Base-by-base conservation (phyloP, 805 yeast species). In the Saccharomyces jurei region DNA sequence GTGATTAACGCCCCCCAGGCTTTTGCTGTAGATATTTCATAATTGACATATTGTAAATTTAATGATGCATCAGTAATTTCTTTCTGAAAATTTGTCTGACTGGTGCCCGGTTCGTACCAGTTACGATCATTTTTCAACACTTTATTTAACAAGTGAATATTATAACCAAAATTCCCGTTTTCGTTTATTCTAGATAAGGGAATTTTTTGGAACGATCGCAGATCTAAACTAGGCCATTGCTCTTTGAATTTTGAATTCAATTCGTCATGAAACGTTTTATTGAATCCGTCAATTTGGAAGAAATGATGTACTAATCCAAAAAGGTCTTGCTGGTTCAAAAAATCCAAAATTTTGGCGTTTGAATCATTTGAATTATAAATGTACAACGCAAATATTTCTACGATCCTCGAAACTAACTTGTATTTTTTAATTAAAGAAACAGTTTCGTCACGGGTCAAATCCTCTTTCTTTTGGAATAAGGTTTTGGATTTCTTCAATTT, bases 1-100 rank as follows among this genome's bases (percentile, higher is more conserved):
- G 92, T 83, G 25, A 89, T 58, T 32, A 90, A 72, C 1, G 94
- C 89, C 50, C 92, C 90, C 79, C 88, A 82, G 0, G 95, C 79
- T 61, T 84, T 85, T 3, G 89, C 86, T 22, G 87, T 79, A 3
- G 81, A 74, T 14, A 84, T 74, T 62, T 89, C 96, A 1, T 91
- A 78, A 46, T 82, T 77, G 6, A 82, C 77, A 60, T 76, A 77
- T 57, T 89, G 89, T 50, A 82, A 64, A 61, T 84, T 84, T 48
- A 83, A 68, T 56, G 90, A 83, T 0, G 86, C 82, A 1, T 77
- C 74, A 2, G 79, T 68, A 4, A 89, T 76, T 44, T 78, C 79
- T 3, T 74, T 71, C 54, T 83, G 75, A 36, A 80, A 69, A 1
- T 77, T 76, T 1, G 55, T 36, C 25, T 36, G 25, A 17, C 22